These are phyloP conservation scores for Kwoniella botswanensis DNA, from an alignment of 768 basidiomycete genomes.

Conservation along the genomic window DNA sequence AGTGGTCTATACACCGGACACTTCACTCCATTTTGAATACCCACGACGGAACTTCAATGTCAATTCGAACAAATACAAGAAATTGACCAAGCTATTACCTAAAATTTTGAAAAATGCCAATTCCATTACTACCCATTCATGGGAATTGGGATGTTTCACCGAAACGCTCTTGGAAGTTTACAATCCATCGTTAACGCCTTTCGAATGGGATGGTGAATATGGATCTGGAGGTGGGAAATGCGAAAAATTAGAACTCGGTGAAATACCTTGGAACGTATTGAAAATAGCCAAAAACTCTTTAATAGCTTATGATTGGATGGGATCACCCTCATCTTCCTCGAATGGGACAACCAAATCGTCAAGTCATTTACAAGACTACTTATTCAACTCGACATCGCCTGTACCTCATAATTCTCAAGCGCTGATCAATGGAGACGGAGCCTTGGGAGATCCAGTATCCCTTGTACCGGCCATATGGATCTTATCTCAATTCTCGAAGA, in stretches of 20 bases:
- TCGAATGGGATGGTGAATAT: slow-evolving; percentile 14
- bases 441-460: slow-evolving; percentile 25
- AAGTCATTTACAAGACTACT: slow-evolving; percentile 6
- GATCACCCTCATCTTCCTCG: slow-evolving; percentile 9
- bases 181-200: slow-evolving; percentile 21
- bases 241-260: neutral
- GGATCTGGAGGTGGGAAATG: neutral
- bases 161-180: slow-evolving; percentile 25
- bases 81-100: slow-evolving; percentile 16
- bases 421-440: slow-evolving; percentile 26
- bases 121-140: slow-evolving; percentile 23
- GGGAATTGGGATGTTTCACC: slow-evolving; percentile 28
- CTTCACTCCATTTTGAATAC: neutral
- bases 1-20: neutral
- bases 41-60: slow-evolving; percentile 7
- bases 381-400: slow-evolving; percentile 9
- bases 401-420: neutral
- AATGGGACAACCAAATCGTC: neutral
- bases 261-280: slow-evolving; percentile 18
- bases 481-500: slow-evolving; percentile 17
- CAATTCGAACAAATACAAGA: slow-evolving; percentile 13
- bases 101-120: slow-evolving; percentile 20
- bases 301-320: slow-evolving; percentile 21
- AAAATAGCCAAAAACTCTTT: slow-evolving; percentile 8
- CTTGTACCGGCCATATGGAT: slow-evolving; percentile 20